A percentile compares a stretch with the other conserved stretches of the same genome.
phyloP scores from a whole-genome alignment of 352 stramenopile genomes.

The Pythium coloratum region DNA sequence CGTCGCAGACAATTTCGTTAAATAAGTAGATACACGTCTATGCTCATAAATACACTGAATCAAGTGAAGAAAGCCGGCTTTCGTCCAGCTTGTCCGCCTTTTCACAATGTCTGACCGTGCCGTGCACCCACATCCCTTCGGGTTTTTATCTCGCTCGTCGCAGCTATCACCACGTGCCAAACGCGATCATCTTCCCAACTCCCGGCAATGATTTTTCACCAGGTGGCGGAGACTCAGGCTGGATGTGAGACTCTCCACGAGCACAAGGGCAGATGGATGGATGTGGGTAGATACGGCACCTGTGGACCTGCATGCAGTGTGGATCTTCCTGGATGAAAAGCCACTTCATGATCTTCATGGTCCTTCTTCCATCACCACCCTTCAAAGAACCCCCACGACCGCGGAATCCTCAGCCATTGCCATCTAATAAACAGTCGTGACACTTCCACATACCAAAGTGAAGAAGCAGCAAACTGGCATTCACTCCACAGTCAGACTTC shows the following conservation, averaged over 20 bases:
- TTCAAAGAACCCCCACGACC: background rate
- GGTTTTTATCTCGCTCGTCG: conserved; percentile 49
- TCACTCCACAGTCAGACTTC: too few relatives aligned
- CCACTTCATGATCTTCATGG: background rate
- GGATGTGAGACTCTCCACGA: background rate
- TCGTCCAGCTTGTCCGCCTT: background rate
- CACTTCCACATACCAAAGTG: too few relatives aligned
- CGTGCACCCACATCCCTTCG: too few relatives aligned
- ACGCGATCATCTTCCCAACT: too few relatives aligned
- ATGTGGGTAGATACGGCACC: background rate
- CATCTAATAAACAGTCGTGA: background rate
- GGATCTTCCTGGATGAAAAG: background rate
- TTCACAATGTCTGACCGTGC: too few relatives aligned
- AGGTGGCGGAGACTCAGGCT: too few relatives aligned
- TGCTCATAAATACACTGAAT: background rate
- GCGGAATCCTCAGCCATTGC: background rate
- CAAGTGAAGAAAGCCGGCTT: background rate
- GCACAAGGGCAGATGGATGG: background rate
- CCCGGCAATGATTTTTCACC: too few relatives aligned
- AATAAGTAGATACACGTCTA: background rate
- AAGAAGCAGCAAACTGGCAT: too few relatives aligned
- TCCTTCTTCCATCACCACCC: background rate
- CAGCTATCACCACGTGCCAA: conserved; percentile 92
- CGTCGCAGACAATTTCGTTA: background rate
- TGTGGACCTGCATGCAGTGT: background rate